A percentile compares a stretch with the other conserved stretches of the same genome.
Evolutionary conservation across 495 filamentous ascomycete genomes (phyloP).

Genomic region (Pseudoneurospora amorphoporcata): DNA sequence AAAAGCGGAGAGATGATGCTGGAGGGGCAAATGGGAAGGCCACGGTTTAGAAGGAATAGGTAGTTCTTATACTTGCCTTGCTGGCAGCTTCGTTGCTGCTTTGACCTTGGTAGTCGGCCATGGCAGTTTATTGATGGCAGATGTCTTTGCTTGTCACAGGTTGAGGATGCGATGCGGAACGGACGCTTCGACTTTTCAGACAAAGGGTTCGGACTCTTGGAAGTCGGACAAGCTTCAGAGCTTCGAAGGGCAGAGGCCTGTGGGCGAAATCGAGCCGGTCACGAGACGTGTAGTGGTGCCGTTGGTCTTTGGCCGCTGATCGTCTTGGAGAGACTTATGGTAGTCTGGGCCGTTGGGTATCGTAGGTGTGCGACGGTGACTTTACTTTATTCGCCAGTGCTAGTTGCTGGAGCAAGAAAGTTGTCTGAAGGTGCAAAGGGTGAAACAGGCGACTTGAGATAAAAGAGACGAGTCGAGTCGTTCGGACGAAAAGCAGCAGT

Average conservation of each 20-base stretch:
- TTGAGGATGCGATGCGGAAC: neutral
- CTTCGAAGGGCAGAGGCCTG: neutral
- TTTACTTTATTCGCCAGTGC: neutral
- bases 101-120: constrained; percentile 17
- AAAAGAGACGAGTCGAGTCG: neutral
- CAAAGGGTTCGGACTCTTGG: neutral
- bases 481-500: neutral
- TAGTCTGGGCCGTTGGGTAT: neutral
- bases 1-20: neutral
- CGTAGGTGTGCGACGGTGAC: neutral
- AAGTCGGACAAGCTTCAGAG: neutral
- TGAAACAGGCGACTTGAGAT: neutral
- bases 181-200: neutral
- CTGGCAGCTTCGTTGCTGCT: constrained; percentile 19
- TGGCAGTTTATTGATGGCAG: neutral
- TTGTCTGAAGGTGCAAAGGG: neutral
- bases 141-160: constrained; percentile 3
- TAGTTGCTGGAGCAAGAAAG: neutral
- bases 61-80: constrained; percentile 11
- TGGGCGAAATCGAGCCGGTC: neutral
- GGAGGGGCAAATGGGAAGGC: neutral
- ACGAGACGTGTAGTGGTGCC: neutral
- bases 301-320: neutral
- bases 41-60: neutral
- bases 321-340: neutral